Evolutionary conservation across 192 early-diverging fungal genomes (phyloP).

Genomic region (Dimargaris cristalligena): DNA sequence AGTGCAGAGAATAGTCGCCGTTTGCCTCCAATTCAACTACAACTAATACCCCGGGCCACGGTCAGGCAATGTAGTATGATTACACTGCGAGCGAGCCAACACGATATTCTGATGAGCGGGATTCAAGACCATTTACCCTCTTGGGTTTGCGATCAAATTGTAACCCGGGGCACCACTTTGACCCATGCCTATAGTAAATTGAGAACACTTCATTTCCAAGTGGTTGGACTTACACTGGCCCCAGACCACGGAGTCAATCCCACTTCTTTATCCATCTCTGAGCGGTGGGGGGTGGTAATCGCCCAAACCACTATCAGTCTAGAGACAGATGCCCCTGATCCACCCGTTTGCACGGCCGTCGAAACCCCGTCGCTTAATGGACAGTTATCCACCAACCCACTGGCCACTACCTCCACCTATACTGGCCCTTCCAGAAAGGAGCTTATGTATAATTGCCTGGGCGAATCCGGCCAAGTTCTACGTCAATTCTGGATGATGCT

Average conservation of each 20-base stretch:
- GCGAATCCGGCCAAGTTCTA: not conserved
- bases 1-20: too few species aligned
- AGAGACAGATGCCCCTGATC: not conserved
- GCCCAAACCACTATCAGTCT: not conserved
- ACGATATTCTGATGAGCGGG: constrained; percentile 8
- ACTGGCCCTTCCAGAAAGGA: not conserved
- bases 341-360: too few species aligned
- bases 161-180: not conserved
- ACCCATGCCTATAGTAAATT: not conserved
- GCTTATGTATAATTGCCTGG: not conserved
- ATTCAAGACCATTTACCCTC: not conserved
- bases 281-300: not conserved
- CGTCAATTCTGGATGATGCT: too few species aligned
- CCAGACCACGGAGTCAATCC: not conserved
- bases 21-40: too few species aligned
- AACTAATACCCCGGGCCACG: not conserved
- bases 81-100: not conserved
- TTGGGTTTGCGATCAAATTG: not conserved
- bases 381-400: not conserved
- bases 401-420: not conserved
- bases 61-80: not conserved
- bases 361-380: not conserved
- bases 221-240: not conserved
- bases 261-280: not conserved
- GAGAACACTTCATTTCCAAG: not conserved